Percentiles rank a stretch among this genome's conserved stretches.
Conservation (phyloP, 1,139 yeast species). For the Geotrichum candidum region DNA sequence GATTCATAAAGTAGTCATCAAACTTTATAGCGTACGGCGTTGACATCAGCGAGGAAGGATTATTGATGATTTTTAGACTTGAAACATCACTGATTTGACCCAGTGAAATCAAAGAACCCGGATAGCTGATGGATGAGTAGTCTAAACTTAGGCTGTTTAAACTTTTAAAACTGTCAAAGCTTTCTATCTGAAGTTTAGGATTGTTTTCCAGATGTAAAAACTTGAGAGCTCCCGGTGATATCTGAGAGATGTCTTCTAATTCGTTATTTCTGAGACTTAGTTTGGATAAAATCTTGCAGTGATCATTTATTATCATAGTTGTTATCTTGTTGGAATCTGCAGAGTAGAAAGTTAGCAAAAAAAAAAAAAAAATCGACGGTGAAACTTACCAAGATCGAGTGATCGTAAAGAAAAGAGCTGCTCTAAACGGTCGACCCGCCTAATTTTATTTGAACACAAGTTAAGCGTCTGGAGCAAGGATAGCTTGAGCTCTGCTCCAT, state of each 20-base stretch:
- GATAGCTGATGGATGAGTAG: not conserved
- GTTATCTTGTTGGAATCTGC: not conserved
- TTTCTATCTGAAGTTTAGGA: not conserved
- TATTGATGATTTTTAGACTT: not conserved
- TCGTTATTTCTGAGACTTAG: conserved; percentile 1
- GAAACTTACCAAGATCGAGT: conserved; percentile 16
- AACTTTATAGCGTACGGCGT: not conserved
- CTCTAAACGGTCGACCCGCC: conserved; percentile 21
- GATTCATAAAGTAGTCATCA: conserved; percentile 27
- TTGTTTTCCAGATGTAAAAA: conserved; percentile 2
- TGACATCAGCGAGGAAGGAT: not conserved
- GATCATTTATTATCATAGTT: not conserved
- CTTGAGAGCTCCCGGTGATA: not conserved
- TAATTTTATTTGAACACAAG: conserved; percentile 19
- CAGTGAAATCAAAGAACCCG: not conserved
- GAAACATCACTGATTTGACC: not conserved
- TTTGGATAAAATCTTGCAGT: not conserved
- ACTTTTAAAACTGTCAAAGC: not conserved
- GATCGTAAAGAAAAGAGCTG: conserved; percentile 4
- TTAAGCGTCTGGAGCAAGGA: conserved; percentile 8
- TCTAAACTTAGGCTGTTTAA: conserved; percentile 2
- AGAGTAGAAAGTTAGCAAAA: not conserved
- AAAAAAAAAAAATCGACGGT: not conserved
- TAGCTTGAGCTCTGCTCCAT: conserved; percentile 24
- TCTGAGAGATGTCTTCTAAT: not conserved